Evolutionary conservation across 2,329 filamentous ascomycete genomes (phyloP), one percentile per base, ranked within the genome.

Genomic region (Fusarium hainanense): DNA sequence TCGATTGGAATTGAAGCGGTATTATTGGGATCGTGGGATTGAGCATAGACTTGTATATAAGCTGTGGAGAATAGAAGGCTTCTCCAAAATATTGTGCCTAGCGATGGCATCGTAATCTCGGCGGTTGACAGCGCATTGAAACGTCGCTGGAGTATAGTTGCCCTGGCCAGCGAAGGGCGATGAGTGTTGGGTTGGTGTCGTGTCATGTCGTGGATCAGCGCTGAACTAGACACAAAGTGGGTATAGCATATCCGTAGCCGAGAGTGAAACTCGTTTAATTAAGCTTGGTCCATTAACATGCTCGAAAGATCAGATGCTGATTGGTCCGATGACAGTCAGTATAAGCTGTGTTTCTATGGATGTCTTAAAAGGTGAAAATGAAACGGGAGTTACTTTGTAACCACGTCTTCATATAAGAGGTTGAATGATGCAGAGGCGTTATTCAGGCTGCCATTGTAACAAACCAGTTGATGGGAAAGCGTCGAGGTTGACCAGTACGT

Each of bases 31-130:
- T 64, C 63, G 27, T 56, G 50, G 21, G 50, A 40, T 10, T 58
- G 54, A n/a, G 63, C 54, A 32, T 56, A 42, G 32, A 48, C 54
- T n/a, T 59, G 54, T 44, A 48, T 60, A 59, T 51, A 64, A 58
- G 40, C 50, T 20, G 54, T 42, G 21, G 59, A 42, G 28, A 70
- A 47, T 28, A 63, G 58, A 63, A 70, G 37, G 40, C 43, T 41
- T 47, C 49, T 59, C 23, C 67, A 18, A 58, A 63, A 18, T 40
- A 51, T 49, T 37, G 54, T 64, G 67, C 67, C 67, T 70, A 70
- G 46, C 54, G 67, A 70, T 50, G 68, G 68, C 58, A 70, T 68
- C 58, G 57, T 70, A 60, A 47, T 56, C 63, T 61, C 27, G n/a
- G 32, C 13, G 49, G 23, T 60, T 49, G 61, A 43, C 56, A 40